A percentile compares a stretch with the other conserved stretches of the same genome.
Conservation (phyloP, 805 yeast genomes). For the Myxozyma kluyveri region DNA sequence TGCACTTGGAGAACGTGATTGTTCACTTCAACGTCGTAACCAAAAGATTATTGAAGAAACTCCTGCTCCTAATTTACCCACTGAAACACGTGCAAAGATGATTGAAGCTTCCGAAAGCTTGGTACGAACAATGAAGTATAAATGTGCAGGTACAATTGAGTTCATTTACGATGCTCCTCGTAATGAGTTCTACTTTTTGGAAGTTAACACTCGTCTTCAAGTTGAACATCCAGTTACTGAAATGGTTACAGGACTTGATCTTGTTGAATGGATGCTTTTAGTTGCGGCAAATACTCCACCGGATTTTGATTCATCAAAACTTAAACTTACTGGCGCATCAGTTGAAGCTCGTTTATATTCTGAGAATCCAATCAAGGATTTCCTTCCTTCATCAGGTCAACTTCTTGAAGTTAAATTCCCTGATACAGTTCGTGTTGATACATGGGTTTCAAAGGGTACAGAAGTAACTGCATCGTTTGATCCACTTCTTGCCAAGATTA, state of each 20-base stretch:
- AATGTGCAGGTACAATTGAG: slow-evolving; percentile 97
- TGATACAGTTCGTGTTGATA: slow-evolving; percentile 85
- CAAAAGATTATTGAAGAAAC: slow-evolving; percentile 96
- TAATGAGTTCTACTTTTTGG: slow-evolving; percentile 90
- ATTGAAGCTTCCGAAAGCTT: slow-evolving; percentile 81
- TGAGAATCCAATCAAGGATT: slow-evolving; percentile 93
- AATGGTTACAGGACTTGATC: slow-evolving; percentile 87
- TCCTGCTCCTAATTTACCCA: slow-evolving; percentile 93
- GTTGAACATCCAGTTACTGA: slow-evolving; percentile 98
- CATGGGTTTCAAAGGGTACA: slow-evolving; percentile 91
- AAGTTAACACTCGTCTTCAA: slow-evolving; percentile 93
- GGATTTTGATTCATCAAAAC: slow-evolving; percentile 55
- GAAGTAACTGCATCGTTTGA: slow-evolving; percentile 85
- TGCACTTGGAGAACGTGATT: slow-evolving; percentile 95
- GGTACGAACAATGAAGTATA: slow-evolving; percentile 79
- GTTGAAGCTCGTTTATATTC: slow-evolving; percentile 98
- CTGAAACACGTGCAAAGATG: slow-evolving; percentile 67
- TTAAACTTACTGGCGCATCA: slow-evolving; percentile 75
- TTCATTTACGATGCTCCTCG: slow-evolving; percentile 83
- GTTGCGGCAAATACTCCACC: slow-evolving; percentile 91
- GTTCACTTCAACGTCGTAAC: slow-evolving; percentile 95
- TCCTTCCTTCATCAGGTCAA: slow-evolving; percentile 95
- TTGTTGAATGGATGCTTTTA: slow-evolving; percentile 94
- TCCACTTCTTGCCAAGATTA: slow-evolving; percentile 93
- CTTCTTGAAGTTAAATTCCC: slow-evolving; percentile 84